Percentiles rank a stretch among this genome's conserved stretches.
phyloP scores from a whole-genome alignment of 2,329 filamentous ascomycete species.

The Aspergillus hortae region DNA sequence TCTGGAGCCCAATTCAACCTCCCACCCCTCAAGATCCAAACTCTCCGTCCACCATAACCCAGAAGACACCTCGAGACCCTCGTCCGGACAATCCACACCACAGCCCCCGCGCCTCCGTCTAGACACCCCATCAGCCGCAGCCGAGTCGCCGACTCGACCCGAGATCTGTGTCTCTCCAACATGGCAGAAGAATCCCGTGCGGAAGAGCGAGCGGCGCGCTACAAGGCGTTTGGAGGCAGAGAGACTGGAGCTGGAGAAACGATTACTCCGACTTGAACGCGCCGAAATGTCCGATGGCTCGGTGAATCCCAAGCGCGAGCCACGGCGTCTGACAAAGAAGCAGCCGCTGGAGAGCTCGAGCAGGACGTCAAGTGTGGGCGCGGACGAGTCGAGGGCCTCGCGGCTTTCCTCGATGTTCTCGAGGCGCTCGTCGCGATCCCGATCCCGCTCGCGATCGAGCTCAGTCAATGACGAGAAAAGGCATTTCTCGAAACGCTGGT shows the following conservation, averaged over 20 bases:
- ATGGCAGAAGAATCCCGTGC: constrained; percentile 15
- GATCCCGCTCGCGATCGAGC: constrained; percentile 20
- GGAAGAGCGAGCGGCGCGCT: constrained; percentile 27
- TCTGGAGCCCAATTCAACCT: too few species aligned
- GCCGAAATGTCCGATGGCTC: constrained; percentile 14
- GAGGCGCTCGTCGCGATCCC: constrained; percentile 25
- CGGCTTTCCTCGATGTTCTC: constrained; percentile 27
- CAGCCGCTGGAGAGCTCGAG: constrained; percentile 27
- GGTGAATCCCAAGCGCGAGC: constrained; percentile 15
- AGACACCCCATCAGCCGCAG: constrained; percentile 5
- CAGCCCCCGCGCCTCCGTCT: constrained; percentile 2
- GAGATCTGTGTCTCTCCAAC: constrained; percentile 17
- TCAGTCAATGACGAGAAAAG: constrained; percentile 19
- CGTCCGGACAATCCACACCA: neutral
- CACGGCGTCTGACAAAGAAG: constrained; percentile 34
- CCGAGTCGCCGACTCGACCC: constrained; percentile 6
- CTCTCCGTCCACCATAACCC: too few species aligned
- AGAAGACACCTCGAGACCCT: neutral
- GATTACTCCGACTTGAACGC: constrained; percentile 23
- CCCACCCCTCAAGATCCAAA: too few species aligned
- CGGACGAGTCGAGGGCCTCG: constrained; percentile 22
- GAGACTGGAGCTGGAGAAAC: constrained; percentile 25
- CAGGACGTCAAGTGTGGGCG: constrained; percentile 28
- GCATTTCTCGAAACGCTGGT: neutral
- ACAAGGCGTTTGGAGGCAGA: constrained; percentile 32